Conservation (phyloP, 805 yeast genomes). For the Zygotorulaspora danielsina region DNA sequence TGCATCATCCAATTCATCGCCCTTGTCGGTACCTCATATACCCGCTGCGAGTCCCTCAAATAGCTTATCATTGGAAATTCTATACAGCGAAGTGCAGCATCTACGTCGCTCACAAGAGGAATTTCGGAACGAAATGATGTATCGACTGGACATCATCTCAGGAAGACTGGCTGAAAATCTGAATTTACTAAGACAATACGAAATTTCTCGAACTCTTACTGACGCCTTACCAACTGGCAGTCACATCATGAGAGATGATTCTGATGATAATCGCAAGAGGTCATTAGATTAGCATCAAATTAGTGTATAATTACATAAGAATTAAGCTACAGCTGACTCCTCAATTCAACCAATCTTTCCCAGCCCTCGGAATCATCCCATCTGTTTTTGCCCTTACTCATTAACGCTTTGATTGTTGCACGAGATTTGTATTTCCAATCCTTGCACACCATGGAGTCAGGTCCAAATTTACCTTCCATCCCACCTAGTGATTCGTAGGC, state of each 20-base stretch:
- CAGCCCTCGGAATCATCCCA: constrained; percentile 85
- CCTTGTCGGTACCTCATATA: background rate
- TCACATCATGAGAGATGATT: background rate
- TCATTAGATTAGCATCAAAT: background rate
- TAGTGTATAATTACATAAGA: constrained; percentile 1
- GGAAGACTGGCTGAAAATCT: constrained; percentile 1
- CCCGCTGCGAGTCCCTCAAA: background rate
- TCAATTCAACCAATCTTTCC: constrained; percentile 50
- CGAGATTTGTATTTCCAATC: constrained; percentile 89
- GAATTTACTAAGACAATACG: background rate
- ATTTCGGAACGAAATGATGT: constrained; percentile 13
- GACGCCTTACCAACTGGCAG: background rate
- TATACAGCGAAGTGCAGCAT: constrained; percentile 9
- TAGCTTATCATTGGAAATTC: constrained; percentile 5
- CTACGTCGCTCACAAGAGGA: constrained; percentile 12
- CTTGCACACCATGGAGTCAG: constrained; percentile 79
- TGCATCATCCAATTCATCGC: background rate
- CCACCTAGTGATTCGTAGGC: constrained; percentile 90
- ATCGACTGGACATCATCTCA: constrained; percentile 12
- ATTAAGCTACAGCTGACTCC: constrained; percentile 19
- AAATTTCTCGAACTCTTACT: background rate
- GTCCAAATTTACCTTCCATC: constrained; percentile 69
- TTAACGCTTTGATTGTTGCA: constrained; percentile 62
- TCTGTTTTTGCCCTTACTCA: constrained; percentile 69
- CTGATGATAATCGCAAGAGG: constrained; percentile 2